These are phyloP conservation scores for Mortierella sp. DNA, from an alignment of 371 early-diverging fungal species.

Conservation along the genomic window DNA sequence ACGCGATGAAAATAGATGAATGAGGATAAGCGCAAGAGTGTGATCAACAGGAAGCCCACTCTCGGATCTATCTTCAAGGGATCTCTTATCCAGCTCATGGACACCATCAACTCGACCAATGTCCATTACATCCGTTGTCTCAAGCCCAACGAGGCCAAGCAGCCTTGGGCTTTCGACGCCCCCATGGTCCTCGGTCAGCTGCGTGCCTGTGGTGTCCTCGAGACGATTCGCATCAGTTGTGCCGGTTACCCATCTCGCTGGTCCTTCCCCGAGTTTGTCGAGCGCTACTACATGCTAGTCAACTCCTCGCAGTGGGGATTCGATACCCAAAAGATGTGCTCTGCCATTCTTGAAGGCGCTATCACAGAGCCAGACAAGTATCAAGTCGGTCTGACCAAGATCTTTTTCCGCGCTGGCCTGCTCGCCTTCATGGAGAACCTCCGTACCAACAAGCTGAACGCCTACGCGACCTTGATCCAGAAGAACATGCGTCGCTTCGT, in stretches of 20 bases:
- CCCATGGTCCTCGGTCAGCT: conserved; percentile 96
- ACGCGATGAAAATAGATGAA: conserved; percentile 29
- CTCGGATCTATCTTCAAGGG: conserved; percentile 90
- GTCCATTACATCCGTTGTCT: conserved; percentile 99
- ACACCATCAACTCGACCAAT: conserved; percentile 92
- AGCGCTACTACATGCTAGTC: conserved; percentile 92
- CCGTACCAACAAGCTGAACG: conserved; percentile 85
- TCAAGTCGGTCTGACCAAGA: conserved; percentile 97
- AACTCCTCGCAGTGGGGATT: conserved; percentile 79
- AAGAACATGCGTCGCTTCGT: conserved; percentile 89
- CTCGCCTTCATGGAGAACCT: conserved; percentile 94
- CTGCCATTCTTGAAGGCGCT: conserved; percentile 75
- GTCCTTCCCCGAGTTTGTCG: conserved; percentile 94
- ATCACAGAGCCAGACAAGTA: conserved; percentile 89
- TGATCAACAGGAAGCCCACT: conserved; percentile 84
- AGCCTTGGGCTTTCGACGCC: conserved; percentile 91
- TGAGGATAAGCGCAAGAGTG: conserved; percentile 67
- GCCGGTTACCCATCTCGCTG: conserved; percentile 98
- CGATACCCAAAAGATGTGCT: conserved; percentile 71
- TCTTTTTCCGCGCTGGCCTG: conserved; percentile 99
- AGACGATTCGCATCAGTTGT: conserved; percentile 99
- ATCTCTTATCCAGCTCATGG: conserved; percentile 94
- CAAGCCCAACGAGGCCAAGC: conserved; percentile 97
- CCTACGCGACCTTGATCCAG: conserved; percentile 89
- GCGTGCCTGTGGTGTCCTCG: conserved; percentile 99